Evolutionary conservation across 257 asterid genomes (phyloP).

Genomic region (Apocynum venetum): DNA sequence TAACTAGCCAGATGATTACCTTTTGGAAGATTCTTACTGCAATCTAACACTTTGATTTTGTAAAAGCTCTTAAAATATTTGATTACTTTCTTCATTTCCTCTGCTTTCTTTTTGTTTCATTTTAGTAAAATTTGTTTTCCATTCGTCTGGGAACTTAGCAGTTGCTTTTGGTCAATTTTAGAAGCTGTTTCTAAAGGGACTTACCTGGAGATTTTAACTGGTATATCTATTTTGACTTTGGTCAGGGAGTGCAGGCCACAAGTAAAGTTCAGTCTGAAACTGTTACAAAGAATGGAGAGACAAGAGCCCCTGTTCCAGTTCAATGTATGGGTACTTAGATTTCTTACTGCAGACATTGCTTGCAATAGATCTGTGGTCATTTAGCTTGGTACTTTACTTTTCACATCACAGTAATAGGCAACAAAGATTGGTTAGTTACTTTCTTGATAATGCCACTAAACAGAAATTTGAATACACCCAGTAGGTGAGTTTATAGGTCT

Average conservation of each 20-base stretch:
- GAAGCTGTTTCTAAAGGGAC: background rate
- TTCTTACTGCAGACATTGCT: background rate
- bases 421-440: background rate
- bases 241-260: constrained; percentile 25
- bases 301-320: constrained; percentile 14
- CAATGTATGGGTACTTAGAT: constrained; percentile 20
- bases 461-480: no score
- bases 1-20: background rate
- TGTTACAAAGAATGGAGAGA: constrained; percentile 19
- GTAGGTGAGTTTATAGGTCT: background rate
- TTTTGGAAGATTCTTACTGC: background rate
- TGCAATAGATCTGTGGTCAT: constrained; percentile 4
- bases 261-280: constrained; percentile 14
- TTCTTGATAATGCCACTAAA: background rate
- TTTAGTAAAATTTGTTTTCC: background rate
- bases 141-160: background rate
- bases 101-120: constrained; percentile 1
- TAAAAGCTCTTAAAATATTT: background rate
- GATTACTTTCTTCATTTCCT: background rate
- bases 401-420: background rate
- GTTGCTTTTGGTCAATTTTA: background rate
- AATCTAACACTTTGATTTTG: background rate
- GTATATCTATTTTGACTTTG: constrained; percentile 9
- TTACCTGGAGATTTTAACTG: background rate
- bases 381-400: background rate